A percentile compares a stretch with the other conserved stretches of the same genome.
phyloP scores from a whole-genome alignment of 2,329 filamentous ascomycete genomes.

The Tolypocladium endophyticum region DNA sequence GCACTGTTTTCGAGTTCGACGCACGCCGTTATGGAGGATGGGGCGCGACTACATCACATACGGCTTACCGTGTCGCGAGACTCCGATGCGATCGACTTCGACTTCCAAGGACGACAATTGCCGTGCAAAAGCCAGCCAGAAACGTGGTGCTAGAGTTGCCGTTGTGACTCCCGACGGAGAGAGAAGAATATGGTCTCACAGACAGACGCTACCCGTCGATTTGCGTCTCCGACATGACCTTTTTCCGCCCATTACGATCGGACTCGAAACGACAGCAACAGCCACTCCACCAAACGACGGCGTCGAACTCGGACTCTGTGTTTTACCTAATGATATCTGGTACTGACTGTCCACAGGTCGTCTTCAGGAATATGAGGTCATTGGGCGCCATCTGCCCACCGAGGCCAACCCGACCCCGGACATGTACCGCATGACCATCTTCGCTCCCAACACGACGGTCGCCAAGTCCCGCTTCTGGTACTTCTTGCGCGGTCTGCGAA shows the following conservation, averaged over 20 bases:
- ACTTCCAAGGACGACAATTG: neutral
- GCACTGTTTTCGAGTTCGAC: slow-evolving; percentile 6
- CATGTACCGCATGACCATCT: slow-evolving; percentile 99
- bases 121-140: neutral
- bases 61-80: neutral
- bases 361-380: slow-evolving; percentile 99
- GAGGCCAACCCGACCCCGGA: slow-evolving; percentile 95
- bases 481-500: slow-evolving; percentile 97
- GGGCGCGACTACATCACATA: neutral
- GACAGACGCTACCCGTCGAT: neutral
- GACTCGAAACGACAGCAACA: slow-evolving; percentile 1
- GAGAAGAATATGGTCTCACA: neutral
- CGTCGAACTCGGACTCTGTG: neutral
- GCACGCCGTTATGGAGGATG: neutral
- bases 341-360: slow-evolving; percentile 55
- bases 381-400: slow-evolving; percentile 96
- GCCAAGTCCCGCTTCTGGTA: slow-evolving; percentile 99
- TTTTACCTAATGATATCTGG: no score
- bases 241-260: neutral
- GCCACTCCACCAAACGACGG: neutral
- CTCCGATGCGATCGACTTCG: neutral
- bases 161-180: neutral
- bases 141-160: neutral
- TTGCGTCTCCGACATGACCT: neutral
- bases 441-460: slow-evolving; percentile 93